These are phyloP conservation scores for Eimeria acervulina DNA, from an alignment of 169 alveolate genomes.

Conservation along the genomic window DNA sequence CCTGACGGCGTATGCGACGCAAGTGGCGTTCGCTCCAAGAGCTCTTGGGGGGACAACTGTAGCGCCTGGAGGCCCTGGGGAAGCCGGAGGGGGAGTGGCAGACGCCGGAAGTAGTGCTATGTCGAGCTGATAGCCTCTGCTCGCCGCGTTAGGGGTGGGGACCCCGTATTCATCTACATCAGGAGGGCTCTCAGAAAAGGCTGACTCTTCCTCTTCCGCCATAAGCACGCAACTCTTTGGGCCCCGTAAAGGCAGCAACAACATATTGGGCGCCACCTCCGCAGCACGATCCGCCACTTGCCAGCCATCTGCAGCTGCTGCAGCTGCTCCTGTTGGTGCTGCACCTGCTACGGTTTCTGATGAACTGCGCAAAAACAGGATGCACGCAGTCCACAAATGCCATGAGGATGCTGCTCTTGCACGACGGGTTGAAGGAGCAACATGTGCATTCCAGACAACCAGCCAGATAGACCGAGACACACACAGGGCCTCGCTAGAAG, in stretches of 20 bases:
- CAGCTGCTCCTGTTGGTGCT: neutral
- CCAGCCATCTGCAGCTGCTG: conserved; percentile 39
- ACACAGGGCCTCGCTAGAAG: too few relatives aligned
- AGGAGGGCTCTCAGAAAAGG: neutral
- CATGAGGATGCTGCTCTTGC: neutral
- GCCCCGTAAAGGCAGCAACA: neutral
- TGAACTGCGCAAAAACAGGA: neutral
- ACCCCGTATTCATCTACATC: neutral
- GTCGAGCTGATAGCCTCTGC: neutral
- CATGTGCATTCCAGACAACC: too few relatives aligned
- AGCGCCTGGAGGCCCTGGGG: neutral
- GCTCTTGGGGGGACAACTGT: neutral
- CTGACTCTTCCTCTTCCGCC: conserved; percentile 3
- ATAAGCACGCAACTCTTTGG: conserved; percentile 1
- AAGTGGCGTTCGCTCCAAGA: conserved; percentile 45
- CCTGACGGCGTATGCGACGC: conserved; percentile 37
- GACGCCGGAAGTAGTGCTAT: conserved; percentile 59
- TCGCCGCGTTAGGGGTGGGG: neutral
- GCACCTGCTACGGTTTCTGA: neutral
- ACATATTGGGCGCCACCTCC: neutral
- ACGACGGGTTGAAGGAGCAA: too few relatives aligned
- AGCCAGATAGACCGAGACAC: too few relatives aligned
- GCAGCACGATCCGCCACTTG: conserved; percentile 4
- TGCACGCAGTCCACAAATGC: neutral
- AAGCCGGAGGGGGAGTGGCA: neutral